Conservation (phyloP, 805 yeast genomes). For the Candida krabiensis region DNA sequence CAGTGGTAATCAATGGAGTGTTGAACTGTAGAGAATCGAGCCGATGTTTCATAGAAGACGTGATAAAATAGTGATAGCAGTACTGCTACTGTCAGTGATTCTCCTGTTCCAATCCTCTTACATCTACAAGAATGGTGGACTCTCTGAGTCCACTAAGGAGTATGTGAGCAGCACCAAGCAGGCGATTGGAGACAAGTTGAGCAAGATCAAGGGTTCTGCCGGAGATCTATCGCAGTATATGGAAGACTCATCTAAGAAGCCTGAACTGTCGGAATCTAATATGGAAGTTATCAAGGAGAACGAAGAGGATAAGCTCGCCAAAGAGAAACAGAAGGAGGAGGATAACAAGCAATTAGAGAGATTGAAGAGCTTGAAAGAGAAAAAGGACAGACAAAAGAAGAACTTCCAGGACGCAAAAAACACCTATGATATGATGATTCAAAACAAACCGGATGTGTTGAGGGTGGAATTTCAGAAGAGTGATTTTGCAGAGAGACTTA, state of each 20-base stretch:
- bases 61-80: constrained; percentile 4
- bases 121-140: constrained; percentile 1
- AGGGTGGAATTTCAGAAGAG: constrained; percentile 4
- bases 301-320: constrained; percentile 7
- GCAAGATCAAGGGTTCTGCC: not conserved
- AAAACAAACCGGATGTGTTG: constrained; percentile 10
- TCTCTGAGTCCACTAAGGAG: constrained; percentile 3
- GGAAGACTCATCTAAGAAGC: not conserved
- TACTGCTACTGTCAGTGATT: constrained; percentile 2
- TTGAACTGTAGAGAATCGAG: not conserved
- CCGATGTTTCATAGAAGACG: constrained; percentile 1
- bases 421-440: constrained; percentile 6
- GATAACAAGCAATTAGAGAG: constrained; percentile 11
- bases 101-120: constrained; percentile 2
- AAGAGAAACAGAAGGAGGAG: constrained; percentile 10
- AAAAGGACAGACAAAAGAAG: constrained; percentile 1
- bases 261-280: constrained; percentile 2
- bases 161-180: constrained; percentile 4
- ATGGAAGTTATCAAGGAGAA: constrained; percentile 2
- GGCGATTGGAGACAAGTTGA: constrained; percentile 2
- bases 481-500: constrained; percentile 5
- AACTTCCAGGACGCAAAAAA: constrained; percentile 1
- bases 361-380: not conserved
- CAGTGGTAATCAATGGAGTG: not conserved
- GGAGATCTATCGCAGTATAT: constrained; percentile 3